Conservation (phyloP, 192 early-diverging fungal species). For the Podila clonocystis region DNA sequence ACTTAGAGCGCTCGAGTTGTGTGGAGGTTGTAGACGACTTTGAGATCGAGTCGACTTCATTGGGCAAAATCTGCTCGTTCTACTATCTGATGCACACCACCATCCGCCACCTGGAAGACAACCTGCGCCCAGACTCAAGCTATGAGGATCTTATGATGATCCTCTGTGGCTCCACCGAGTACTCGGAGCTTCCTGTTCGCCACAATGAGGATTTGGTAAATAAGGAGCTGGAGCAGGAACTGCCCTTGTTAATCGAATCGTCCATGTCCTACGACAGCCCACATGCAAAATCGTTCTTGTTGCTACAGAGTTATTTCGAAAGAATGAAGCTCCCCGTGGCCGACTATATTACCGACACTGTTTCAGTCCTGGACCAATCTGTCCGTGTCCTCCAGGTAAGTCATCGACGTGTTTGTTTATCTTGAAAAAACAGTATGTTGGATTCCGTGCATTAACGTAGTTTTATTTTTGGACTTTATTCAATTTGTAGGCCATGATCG, state of each 20-base stretch:
- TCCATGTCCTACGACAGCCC: constrained; percentile 81
- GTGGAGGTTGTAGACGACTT: constrained; percentile 73
- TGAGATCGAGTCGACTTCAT: constrained; percentile 74
- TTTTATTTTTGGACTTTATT: constrained; percentile 4
- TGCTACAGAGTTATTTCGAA: constrained; percentile 91
- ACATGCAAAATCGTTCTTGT: constrained; percentile 89
- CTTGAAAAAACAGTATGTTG: no score
- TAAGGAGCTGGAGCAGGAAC: constrained; percentile 76
- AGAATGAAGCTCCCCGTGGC: constrained; percentile 82
- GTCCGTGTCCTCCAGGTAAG: constrained; percentile 84
- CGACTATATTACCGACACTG: constrained; percentile 93
- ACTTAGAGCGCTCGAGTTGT: constrained; percentile 78
- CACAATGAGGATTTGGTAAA: constrained; percentile 96
- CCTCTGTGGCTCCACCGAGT: constrained; percentile 87
- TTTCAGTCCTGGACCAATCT: constrained; percentile 90
- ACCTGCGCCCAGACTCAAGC: constrained; percentile 58
- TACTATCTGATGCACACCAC: constrained; percentile 92
- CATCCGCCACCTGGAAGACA: constrained; percentile 71
- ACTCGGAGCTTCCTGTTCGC: constrained; percentile 90
- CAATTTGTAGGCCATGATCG: constrained; percentile 85
- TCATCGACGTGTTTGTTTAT: background rate
- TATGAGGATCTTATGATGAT: constrained; percentile 77
- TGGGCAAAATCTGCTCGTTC: constrained; percentile 88
- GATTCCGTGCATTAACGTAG: background rate
- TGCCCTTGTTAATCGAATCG: constrained; percentile 72